Base-by-base conservation (phyloP, 2,329 filamentous ascomycete genomes). In the Cercospora brassicicola region DNA sequence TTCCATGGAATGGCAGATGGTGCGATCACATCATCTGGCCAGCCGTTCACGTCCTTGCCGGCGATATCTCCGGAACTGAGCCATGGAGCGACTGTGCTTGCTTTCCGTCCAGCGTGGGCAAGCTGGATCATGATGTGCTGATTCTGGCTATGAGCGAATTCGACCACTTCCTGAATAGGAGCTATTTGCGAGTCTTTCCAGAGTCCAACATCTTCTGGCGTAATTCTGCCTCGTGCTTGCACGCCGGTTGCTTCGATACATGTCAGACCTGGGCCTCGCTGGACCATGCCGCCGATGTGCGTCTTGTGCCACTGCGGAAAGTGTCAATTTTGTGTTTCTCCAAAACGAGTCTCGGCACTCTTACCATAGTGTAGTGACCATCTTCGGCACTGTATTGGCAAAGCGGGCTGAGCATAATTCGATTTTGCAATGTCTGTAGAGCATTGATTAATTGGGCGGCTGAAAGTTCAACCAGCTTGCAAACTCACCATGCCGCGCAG, bases 121-220 rank as follows among this genome's bases (percentile, higher is more conserved):
- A 96, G 84, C 82, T 97, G 93, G 69, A 96, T 89, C 62, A 87
- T 92, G 62, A 92, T 88, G 71, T 91, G 88, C 75, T 93, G 89
- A 76, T 85, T 86, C 79, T 96, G 93, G 28, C 86, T 88, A 82
- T 96, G 93, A 2, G 90, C 87, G 70, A 93, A 96, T 69, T 96
- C 91, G 39, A 89, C 87, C 56, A 94, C 86, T 67, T 87, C 86
- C 76, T 85, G 86, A 67, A 96, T 81, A 0, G 89, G 89, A 70
- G 86, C 89, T 68, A 94, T 90, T 78, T 97, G 94, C 36, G 86
- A 88, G 78, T 97, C 94, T 70, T 90, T 85, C 94, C 93, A 97
- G 7, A 97, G 81, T 0, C 94, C 93, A 11, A 83, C 81, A 77
- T 94, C 91, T 78, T 94, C 85, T 1, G 93, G 92, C 0, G 91